Base-by-base conservation (phyloP, 2,329 filamentous ascomycete species). In the Raffaelea arxii region DNA sequence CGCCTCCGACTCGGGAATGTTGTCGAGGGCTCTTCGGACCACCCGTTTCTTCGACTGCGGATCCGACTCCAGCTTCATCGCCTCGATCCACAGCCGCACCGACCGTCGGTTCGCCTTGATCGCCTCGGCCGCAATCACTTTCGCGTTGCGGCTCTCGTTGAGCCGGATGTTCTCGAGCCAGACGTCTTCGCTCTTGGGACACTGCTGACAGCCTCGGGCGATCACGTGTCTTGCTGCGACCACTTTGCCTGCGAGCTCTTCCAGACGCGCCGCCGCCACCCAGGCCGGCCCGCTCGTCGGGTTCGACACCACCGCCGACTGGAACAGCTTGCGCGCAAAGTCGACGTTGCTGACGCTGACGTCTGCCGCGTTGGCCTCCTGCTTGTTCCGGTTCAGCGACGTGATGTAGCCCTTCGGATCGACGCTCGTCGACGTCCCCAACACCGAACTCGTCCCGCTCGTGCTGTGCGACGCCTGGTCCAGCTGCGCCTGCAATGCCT, bases 391-490 rank as follows among this genome's bases (percentile, higher is more conserved):
- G 48, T 84, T 84, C 43, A 98, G 70, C 57, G 84, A 95, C 1
- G 94, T 98, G 43, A 98, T 81, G 61, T 98, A 98, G 24, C 92
- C 92, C 65, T 91, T 92, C 0, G 90, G 87, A 58, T 98, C 92
- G 56, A 98, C 91, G 55, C 80, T 94, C 2, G 89, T 94, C 21
- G 91, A 80, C 49, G 82, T 94, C 32, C 92, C 92, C 10, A 80
- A 70, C 4, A 84, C 78, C 46, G 87, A 81, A 12, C 78, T 82
- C 18, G 77, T 80, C 10, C 70, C 69, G 24, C 82, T 78, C 60
- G 94, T 86, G 57, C 97, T 91, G 37, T 98, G 72, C 55, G 87
- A 82, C n/a, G 94, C 91, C 62, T 95, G 85, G 49, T 54, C 51
- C 32, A 54, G 49, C 41, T 47, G 82, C 14, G 94, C 91, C 62